Percentiles rank a stretch among this genome's conserved stretches.
Evolutionary conservation across 2,329 filamentous ascomycete species (phyloP).

Genomic region (Myrmaecium sp.): DNA sequence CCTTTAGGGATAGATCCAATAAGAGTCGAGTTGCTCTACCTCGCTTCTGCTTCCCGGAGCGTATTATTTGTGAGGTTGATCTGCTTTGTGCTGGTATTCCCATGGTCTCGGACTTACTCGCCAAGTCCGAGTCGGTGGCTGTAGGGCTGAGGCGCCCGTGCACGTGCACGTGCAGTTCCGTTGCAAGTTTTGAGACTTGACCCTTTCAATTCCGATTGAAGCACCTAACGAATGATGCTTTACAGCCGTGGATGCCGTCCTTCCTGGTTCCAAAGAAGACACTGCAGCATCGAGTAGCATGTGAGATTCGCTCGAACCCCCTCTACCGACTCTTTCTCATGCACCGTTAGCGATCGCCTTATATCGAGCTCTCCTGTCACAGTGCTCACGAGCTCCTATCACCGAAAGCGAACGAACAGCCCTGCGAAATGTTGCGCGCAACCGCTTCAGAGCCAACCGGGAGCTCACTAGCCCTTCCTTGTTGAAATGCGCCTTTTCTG

Average conservation of each 20-base stretch:
- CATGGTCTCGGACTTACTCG: too few relatives aligned
- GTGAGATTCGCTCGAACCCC: conserved; percentile 11
- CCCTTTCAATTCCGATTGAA: too few relatives aligned
- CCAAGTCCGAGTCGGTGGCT: too few relatives aligned
- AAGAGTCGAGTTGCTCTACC: too few relatives aligned
- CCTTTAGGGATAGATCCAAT: too few relatives aligned
- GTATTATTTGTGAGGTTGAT: too few relatives aligned
- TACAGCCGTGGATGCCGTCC: conserved; percentile 30
- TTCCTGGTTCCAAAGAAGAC: conserved; percentile 28
- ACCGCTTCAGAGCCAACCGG: conserved; percentile 44
- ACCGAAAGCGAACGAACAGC: conserved; percentile 33
- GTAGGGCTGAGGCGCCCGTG: too few relatives aligned
- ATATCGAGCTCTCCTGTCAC: conserved; percentile 50
- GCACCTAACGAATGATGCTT: too few relatives aligned
- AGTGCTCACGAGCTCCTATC: conserved; percentile 37
- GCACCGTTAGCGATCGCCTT: conserved; percentile 43
- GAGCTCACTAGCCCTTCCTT: conserved; percentile 41
- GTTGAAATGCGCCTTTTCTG: conserved; percentile 43
- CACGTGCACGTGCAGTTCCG: too few relatives aligned
- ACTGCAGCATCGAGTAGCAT: conserved; percentile 35
- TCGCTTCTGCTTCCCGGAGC: too few relatives aligned
- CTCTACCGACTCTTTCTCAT: background rate
- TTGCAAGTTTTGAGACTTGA: too few relatives aligned
- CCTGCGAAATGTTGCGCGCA: conserved; percentile 41
- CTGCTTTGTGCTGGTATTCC: too few relatives aligned